Percentiles rank a stretch among this genome's conserved stretches.
Conservation (phyloP, 169 alveolate species). For the Eimeria sp. region DNA sequence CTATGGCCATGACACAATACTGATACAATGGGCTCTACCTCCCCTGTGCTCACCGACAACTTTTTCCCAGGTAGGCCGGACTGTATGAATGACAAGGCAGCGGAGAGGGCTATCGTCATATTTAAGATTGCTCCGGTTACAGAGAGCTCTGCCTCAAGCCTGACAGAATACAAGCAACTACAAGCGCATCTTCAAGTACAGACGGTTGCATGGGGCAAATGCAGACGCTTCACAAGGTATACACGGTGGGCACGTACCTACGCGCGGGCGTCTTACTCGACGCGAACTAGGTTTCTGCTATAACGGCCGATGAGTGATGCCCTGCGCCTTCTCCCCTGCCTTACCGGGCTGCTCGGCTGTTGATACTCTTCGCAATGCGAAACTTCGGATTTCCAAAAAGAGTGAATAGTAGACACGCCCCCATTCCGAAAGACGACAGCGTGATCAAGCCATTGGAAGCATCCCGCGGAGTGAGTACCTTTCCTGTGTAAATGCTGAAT, state of each 20-base stretch:
- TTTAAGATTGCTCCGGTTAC: slow-evolving; percentile 54
- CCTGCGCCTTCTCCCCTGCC: slow-evolving; percentile 14
- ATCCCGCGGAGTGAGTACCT: slow-evolving; percentile 16
- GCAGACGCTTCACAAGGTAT: neutral
- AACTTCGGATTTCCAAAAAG: slow-evolving; percentile 45
- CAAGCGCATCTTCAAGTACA: neutral
- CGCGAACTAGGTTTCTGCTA: neutral
- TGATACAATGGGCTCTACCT: neutral
- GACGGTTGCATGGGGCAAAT: neutral
- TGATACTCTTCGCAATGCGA: slow-evolving; percentile 37
- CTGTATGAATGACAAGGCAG: slow-evolving; percentile 37
- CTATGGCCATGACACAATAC: neutral
- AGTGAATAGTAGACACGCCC: slow-evolving; percentile 55
- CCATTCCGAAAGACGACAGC: slow-evolving; percentile 21
- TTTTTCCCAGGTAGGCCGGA: slow-evolving; percentile 31
- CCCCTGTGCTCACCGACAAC: slow-evolving; percentile 26
- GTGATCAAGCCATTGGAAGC: slow-evolving; percentile 52
- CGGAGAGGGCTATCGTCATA: slow-evolving; percentile 62
- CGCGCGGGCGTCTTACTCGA: neutral
- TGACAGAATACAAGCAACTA: neutral
- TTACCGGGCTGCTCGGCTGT: slow-evolving; percentile 58
- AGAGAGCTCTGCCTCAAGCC: slow-evolving; percentile 53
- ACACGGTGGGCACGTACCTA: neutral
- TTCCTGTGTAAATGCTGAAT: slow-evolving; percentile 54
- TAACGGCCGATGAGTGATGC: neutral